Conservation (phyloP, 306 rosid species). For the Rosa multiflora region DNA sequence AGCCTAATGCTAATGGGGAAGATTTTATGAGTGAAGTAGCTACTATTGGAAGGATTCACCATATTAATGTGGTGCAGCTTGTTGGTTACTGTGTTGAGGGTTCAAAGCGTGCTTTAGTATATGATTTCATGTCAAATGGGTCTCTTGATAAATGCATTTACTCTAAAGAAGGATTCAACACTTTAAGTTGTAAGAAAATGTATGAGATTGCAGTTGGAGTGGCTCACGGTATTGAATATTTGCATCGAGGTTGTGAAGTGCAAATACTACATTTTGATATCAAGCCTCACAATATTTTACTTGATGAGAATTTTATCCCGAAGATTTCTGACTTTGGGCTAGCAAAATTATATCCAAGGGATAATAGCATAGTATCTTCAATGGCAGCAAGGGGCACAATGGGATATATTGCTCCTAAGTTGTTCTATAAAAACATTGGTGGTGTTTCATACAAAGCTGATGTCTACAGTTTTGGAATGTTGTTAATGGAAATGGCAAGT, state of each 20-base stretch:
- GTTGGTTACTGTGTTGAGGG: conserved; percentile 4
- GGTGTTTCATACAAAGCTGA: conserved; percentile 10
- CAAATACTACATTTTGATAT: conserved; percentile 18
- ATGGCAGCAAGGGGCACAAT: conserved; percentile 16
- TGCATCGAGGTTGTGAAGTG: conserved; percentile 12
- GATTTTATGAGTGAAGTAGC: conserved; percentile 1
- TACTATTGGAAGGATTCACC: conserved; percentile 14
- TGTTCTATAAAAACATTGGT: neutral
- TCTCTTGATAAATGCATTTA: neutral
- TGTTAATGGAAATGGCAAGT: conserved; percentile 12
- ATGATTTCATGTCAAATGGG: neutral
- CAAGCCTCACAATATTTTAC: conserved; percentile 4
- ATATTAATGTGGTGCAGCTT: conserved; percentile 5
- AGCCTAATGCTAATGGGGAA: neutral
- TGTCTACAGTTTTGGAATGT: conserved; percentile 11
- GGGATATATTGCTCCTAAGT: conserved; percentile 8
- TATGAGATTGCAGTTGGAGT: conserved; percentile 12
- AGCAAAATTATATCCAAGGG: neutral
- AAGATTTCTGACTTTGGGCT: conserved; percentile 14
- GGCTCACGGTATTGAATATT: conserved; percentile 12
- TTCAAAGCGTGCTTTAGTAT: neutral
- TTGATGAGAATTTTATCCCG: conserved; percentile 7
- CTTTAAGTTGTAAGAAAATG: neutral
- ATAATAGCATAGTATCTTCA: neutral
- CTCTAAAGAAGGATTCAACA: neutral